Conservation (phyloP, 2,329 filamentous ascomycete species). For the Aureobasidium lini region DNA sequence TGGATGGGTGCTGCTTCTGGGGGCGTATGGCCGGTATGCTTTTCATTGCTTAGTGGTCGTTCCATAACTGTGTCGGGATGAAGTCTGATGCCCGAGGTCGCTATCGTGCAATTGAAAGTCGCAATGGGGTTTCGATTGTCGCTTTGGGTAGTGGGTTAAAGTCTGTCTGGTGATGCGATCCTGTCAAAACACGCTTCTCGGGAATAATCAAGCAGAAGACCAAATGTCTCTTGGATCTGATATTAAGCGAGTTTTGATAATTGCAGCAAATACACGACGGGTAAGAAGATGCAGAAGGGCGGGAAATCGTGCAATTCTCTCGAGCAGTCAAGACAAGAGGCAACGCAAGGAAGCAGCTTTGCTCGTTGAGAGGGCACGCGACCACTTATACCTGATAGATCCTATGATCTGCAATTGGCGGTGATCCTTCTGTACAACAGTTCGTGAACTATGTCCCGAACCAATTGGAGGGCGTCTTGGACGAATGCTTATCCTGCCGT, state of each 20-base stretch:
- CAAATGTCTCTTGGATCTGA: too few relatives aligned
- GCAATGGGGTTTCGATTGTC: conserved; percentile 1
- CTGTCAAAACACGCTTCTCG: too few relatives aligned
- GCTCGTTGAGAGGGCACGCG: not conserved
- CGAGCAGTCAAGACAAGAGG: not conserved
- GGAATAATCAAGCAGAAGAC: too few relatives aligned
- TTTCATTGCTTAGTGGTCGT: not conserved
- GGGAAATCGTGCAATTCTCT: not conserved
- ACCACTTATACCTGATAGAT: not conserved
- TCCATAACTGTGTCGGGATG: not conserved
- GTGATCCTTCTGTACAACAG: not conserved
- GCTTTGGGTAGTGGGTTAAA: not conserved
- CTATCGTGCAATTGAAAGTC: not conserved
- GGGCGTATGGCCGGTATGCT: not conserved
- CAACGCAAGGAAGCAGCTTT: not conserved
- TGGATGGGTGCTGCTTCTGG: conserved; percentile 1
- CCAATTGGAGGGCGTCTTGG: not conserved
- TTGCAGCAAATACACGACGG: not conserved
- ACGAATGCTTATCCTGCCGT: conserved; percentile 6
- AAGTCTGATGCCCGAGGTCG: not conserved
- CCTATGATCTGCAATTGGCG: conserved; percentile 1
- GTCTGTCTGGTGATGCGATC: not conserved
- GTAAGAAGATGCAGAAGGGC: not conserved
- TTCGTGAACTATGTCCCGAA: not conserved
- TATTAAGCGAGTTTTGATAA: not conserved